phyloP scores from a whole-genome alignment of 257 asterid species.

The Forsythia viridissima region DNA sequence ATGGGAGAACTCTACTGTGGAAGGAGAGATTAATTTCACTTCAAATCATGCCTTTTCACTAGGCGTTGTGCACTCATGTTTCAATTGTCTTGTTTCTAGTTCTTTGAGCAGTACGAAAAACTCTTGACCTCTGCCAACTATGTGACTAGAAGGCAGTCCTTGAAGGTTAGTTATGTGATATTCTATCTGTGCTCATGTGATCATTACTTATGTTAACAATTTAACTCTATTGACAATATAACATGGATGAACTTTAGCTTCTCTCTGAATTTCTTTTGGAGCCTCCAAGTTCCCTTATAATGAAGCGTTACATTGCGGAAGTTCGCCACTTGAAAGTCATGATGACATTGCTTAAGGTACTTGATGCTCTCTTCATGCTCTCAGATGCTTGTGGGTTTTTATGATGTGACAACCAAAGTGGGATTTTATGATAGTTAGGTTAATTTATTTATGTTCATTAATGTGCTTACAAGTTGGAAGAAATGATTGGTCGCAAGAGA shows the following conservation, averaged over 20 bases:
- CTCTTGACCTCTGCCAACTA: constrained; percentile 81
- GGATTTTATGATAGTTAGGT: not conserved
- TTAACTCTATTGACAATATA: constrained; percentile 26
- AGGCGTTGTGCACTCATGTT: constrained; percentile 14
- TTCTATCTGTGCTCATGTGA: constrained; percentile 26
- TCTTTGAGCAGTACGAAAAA: constrained; percentile 86
- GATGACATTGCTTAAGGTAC: constrained; percentile 93
- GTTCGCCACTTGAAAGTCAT: constrained; percentile 82
- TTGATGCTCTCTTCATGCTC: constrained; percentile 24
- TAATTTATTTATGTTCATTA: constrained; percentile 14
- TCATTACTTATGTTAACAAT: constrained; percentile 24
- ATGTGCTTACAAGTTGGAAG: not conserved
- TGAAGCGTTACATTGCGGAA: constrained; percentile 90
- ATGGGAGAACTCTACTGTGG: not conserved
- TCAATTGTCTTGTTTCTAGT: constrained; percentile 47
- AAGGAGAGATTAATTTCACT: constrained; percentile 11
- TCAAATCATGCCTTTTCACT: constrained; percentile 8
- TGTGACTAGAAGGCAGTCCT: constrained; percentile 95
- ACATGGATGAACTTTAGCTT: constrained; percentile 58
- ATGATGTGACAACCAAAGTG: constrained; percentile 12
- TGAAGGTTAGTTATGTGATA: constrained; percentile 69
- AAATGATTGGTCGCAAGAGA: constrained; percentile 12
- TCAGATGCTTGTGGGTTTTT: constrained; percentile 9
- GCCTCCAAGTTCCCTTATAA: constrained; percentile 81
- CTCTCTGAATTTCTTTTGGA: constrained; percentile 94